Conservation (phyloP, 2,329 filamentous ascomycete species). For the Escovopsis sp. region DNA sequence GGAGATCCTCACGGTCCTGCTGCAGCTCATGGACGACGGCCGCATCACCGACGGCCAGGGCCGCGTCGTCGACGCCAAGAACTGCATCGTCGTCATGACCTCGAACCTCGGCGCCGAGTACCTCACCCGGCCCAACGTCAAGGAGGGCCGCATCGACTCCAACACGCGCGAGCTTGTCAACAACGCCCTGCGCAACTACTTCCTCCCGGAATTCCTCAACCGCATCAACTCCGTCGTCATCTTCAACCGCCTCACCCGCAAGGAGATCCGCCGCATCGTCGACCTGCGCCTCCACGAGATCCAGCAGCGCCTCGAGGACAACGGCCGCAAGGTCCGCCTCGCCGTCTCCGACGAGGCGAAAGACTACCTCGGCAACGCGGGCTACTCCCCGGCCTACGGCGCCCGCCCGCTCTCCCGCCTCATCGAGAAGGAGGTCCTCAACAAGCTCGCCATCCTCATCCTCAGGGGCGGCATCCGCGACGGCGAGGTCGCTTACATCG, state of each 20-base stretch:
- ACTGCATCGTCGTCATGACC: slow-evolving; percentile 99
- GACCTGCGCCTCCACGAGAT: slow-evolving; percentile 79
- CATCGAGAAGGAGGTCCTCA: slow-evolving; percentile 95
- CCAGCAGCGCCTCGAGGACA: slow-evolving; percentile 75
- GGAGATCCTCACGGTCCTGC: slow-evolving; percentile 85
- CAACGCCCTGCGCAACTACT: slow-evolving; percentile 82
- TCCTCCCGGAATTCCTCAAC: slow-evolving; percentile 96
- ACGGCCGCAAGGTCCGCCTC: slow-evolving; percentile 75
- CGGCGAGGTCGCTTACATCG: slow-evolving; percentile 67
- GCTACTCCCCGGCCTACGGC: slow-evolving; percentile 91
- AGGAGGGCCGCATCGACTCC: slow-evolving; percentile 73
- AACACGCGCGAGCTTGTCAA: slow-evolving; percentile 81
- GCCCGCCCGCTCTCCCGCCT: slow-evolving; percentile 75
- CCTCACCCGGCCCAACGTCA: slow-evolving; percentile 61
- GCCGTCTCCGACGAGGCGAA: slow-evolving; percentile 72
- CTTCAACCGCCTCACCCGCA: slow-evolving; percentile 87
- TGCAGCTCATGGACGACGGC: slow-evolving; percentile 99
- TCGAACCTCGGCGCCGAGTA: slow-evolving; percentile 93
- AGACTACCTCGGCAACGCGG: slow-evolving; percentile 80
- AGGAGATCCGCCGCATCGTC: slow-evolving; percentile 89
- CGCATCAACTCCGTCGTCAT: slow-evolving; percentile 92
- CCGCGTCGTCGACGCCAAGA: slow-evolving; percentile 82
- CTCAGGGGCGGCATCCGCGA: slow-evolving; percentile 72
- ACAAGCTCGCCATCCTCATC: slow-evolving; percentile 81
- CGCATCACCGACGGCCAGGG: slow-evolving; percentile 98